phyloP scores from a whole-genome alignment of 202 grass and related monocot species.

The Panicum hallii region DNA sequence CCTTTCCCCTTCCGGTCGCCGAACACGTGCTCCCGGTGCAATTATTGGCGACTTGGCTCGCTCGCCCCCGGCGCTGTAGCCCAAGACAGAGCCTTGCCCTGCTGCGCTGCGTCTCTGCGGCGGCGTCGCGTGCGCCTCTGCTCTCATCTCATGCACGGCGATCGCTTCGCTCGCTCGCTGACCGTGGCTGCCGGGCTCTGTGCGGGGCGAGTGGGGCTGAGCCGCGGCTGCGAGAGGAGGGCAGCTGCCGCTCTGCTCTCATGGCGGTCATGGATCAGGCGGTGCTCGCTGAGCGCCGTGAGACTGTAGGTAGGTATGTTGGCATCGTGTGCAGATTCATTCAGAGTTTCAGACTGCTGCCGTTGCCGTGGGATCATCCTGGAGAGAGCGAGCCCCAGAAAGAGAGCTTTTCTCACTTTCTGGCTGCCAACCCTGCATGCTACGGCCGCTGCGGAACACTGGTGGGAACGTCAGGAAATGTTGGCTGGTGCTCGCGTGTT shows the following conservation, averaged over 20 bases:
- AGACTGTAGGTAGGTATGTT: constrained; percentile 42
- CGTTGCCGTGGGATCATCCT: constrained; percentile 23
- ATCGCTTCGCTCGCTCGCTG: background rate
- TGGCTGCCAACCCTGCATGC: background rate
- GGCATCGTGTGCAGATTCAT: constrained; percentile 24
- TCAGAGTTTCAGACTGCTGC: constrained; percentile 10
- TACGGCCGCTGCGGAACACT: constrained; percentile 9
- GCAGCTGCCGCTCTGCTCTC: constrained; percentile 10
- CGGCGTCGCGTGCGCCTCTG: background rate
- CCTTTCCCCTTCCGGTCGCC: background rate
- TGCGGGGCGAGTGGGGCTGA: background rate
- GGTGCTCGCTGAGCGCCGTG: background rate
- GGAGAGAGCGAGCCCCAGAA: background rate
- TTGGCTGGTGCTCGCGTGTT: background rate
- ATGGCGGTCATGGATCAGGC: constrained; percentile 20
- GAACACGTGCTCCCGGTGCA: constrained; percentile 26
- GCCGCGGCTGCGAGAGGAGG: background rate
- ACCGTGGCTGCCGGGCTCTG: background rate
- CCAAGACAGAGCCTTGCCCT: background rate
- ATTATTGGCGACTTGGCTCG: constrained; percentile 26
- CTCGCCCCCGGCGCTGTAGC: background rate
- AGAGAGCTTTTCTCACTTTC: background rate
- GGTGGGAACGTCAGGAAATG: constrained; percentile 22
- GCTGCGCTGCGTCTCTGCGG: no score
- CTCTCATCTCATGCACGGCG: background rate